Evolutionary conservation across 2,329 filamentous ascomycete genomes (phyloP), one percentile per base, ranked within the genome.

Genomic region (Alternaria incomplexa): DNA sequence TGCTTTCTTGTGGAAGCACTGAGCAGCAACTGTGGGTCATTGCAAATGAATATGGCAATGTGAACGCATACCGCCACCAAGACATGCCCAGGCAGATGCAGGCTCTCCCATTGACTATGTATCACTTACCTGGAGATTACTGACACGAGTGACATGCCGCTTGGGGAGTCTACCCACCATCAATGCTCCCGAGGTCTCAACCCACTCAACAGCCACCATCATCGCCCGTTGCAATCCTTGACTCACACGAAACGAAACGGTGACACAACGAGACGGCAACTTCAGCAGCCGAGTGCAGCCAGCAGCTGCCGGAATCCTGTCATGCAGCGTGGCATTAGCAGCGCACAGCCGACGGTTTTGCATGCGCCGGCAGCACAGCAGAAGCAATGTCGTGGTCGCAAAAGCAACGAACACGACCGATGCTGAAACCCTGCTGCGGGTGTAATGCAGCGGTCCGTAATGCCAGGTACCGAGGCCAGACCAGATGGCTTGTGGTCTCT

Each of bases 251-350:
- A 60, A 47, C 53, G 20, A 55, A 60, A 47, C 50, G 20, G 56
- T 62, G 48, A 36, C 55, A 65, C 61, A 56, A 51, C 51, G 36
- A 53, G 25, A 51, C 44, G 58, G 62, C 55, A 63, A 57, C 53
- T 32, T 48, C 57, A 66, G 28, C 50, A 57, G 44, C 56, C 61
- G 50, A 53, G 26, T 25, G 52, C 58, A 57, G 52, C 40, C 54
- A 48, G 45, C 60, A 57, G 52, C 40, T 57, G 52, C 60, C 60
- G 63, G 54, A 58, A 46, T 63, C 44, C 23, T 51, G 44, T 54
- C 58, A 56, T 65, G 63, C 52, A 58, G 53, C 30, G 64, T 73
- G 61, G 46, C 51, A 68, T 69, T 65, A 61, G 63, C 59, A 61
- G 53, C 58, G 53, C 63, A 61, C 59, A 55, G 63, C 55, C 55